Conservation (phyloP, 495 filamentous ascomycete species). For the Penicillium parvum region DNA sequence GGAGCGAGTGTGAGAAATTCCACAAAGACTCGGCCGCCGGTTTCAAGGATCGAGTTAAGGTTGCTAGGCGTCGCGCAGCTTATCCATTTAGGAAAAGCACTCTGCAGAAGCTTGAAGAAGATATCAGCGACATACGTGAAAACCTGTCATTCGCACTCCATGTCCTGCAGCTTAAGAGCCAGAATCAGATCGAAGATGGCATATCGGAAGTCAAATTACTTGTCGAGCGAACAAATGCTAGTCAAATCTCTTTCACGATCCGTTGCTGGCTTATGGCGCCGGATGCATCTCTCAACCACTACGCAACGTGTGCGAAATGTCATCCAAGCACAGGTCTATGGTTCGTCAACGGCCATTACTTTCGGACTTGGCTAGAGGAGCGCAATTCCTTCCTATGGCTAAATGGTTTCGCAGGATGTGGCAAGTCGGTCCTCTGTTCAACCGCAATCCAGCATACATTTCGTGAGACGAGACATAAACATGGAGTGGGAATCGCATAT, state of each 20-base stretch:
- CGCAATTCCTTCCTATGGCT: slow-evolving; percentile 38
- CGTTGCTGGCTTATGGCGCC: slow-evolving; percentile 28
- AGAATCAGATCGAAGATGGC: slow-evolving; percentile 11
- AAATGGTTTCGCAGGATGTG: slow-evolving; percentile 37
- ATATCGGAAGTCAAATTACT: slow-evolving; percentile 16
- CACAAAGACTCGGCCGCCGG: slow-evolving; percentile 2
- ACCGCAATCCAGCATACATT: slow-evolving; percentile 26
- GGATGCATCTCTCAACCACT: slow-evolving; percentile 27
- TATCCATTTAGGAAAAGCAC: slow-evolving; percentile 32
- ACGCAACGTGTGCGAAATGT: slow-evolving; percentile 20
- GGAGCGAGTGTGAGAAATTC: slow-evolving; percentile 22
- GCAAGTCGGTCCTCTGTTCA: slow-evolving; percentile 40
- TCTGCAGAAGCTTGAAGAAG: slow-evolving; percentile 30
- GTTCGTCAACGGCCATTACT: slow-evolving; percentile 26
- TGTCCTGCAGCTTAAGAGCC: slow-evolving; percentile 22
- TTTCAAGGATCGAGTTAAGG: slow-evolving; percentile 9
- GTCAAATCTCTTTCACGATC: slow-evolving; percentile 24
- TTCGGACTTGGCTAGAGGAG: slow-evolving; percentile 27
- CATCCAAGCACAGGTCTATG: slow-evolving; percentile 27
- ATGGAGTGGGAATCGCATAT: slow-evolving; percentile 27
- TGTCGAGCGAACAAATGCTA: slow-evolving; percentile 8
- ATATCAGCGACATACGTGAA: slow-evolving; percentile 23
- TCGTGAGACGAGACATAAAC: slow-evolving; percentile 9
- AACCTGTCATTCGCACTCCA: slow-evolving; percentile 26
- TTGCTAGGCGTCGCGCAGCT: slow-evolving; percentile 14